Evolutionary conservation across 75 land plant genomes (phyloP), one percentile per base, ranked within the genome.

Genomic region (Chamaecyparis obtusa): DNA sequence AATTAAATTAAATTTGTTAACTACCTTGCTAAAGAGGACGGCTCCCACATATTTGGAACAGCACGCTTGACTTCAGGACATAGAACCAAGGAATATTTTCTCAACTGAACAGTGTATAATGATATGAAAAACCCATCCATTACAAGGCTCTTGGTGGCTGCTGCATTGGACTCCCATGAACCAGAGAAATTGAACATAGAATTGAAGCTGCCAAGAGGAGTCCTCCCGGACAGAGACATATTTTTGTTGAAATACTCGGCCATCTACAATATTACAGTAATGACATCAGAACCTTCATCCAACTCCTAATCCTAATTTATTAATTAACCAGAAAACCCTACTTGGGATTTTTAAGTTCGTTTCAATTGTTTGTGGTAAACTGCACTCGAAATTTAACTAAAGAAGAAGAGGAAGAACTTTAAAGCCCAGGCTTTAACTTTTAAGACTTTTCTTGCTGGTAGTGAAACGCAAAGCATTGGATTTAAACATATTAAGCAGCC

Each of bases 21-120:
- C 81, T 89, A 94, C 98, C 94, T 96, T 46, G 96, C 94, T 86
- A 96, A 91, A n/a, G 92, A 90, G 44, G 90, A 64, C 77, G 96
- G 96, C 69, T 95, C 95, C 98, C 98, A 96, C 5, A 93, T 83
- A 54, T 79, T 87, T 72, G 96, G 95, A 27, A 96, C 91, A 9
- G 95, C 89, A 15, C 82, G 79, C 67, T 86, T 92, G 17, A 96
- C 92, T 90, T 93, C 86, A n/a, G 91, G 93, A 54, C 82, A 19
- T 69, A 96, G 83, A 30, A 84, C 90, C 41, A 91, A 87, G 55
- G 90, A 87, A 17, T 85, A 69, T 77, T 84, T 92, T 24, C 14
- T 32, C 77, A 96, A 85, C 78, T 91, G 85, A 87, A 96, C 89
- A 49, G 89, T 93, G 37, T 87, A 91, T 46, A 96, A 86, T 21